phyloP scores from a whole-genome alignment of 1,284 basidiomycete species.

The Ceratobasidium theobromae region DNA sequence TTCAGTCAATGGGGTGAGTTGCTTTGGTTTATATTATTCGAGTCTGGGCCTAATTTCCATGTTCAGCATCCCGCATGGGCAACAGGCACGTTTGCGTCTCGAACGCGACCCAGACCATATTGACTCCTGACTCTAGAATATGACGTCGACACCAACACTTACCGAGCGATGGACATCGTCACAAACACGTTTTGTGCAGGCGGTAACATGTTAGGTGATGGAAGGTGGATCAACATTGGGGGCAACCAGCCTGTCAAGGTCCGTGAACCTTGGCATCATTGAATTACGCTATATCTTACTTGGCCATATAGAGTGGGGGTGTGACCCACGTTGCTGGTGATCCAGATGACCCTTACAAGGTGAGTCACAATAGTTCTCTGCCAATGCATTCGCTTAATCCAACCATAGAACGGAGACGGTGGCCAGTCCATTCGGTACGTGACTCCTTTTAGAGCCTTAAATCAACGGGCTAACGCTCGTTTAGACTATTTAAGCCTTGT shows the following conservation, averaged over 20 bases:
- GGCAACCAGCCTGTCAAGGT: conserved; percentile 59
- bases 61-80: conserved; percentile 38
- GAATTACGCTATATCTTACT: conserved; percentile 41
- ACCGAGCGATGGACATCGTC: conserved; percentile 61
- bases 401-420: conserved; percentile 30
- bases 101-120: not conserved
- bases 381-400: conserved; percentile 24
- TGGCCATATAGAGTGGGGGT: conserved; percentile 37
- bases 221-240: conserved; percentile 51
- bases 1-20: conserved; percentile 41
- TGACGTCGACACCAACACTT: conserved; percentile 47
- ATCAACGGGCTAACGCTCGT: conserved; percentile 45
- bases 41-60: not conserved
- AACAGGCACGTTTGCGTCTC: conserved; percentile 1
- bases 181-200: conserved; percentile 85
- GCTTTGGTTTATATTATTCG: conserved; percentile 20
- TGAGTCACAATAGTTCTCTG: conserved; percentile 36
- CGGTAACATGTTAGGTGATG: conserved; percentile 51
- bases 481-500: conserved; percentile 38
- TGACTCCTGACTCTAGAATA: conserved; percentile 46
- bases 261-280: conserved; percentile 35
- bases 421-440: conserved; percentile 33
- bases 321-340: conserved; percentile 26
- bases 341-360: conserved; percentile 33
- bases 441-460: not conserved